A percentile compares a stretch with the other conserved stretches of the same genome.
Evolutionary conservation across 2,329 filamentous ascomycete species (phyloP).

Genomic region (Diaporthe amygdali): DNA sequence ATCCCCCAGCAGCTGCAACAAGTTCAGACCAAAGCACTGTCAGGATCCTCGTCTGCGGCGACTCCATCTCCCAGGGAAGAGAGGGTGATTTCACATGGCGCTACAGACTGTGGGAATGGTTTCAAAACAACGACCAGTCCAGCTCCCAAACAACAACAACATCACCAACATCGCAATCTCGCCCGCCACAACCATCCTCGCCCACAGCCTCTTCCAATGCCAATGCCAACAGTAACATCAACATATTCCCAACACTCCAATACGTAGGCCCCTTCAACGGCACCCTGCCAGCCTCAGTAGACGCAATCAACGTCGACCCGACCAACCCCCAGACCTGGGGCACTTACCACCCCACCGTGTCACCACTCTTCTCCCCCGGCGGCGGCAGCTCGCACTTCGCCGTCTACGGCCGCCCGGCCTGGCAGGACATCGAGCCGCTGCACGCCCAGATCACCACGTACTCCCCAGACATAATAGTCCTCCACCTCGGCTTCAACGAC

Average conservation of each 20-base stretch:
- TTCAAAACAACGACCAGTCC: slow-evolving; percentile 28
- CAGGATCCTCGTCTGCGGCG: slow-evolving; percentile 41
- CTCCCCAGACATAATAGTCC: slow-evolving; percentile 39
- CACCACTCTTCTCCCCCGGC: slow-evolving; percentile 27
- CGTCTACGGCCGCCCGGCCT: slow-evolving; percentile 38
- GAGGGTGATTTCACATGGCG: slow-evolving; percentile 50
- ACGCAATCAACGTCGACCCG: slow-evolving; percentile 6
- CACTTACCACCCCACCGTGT: slow-evolving; percentile 16
- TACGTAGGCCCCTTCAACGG: slow-evolving; percentile 45
- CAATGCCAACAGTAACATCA: background rate
- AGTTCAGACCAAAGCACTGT: background rate
- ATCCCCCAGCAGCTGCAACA: background rate
- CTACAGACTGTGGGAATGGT: slow-evolving; percentile 47
- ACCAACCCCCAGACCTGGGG: slow-evolving; percentile 18
- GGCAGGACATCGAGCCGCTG: slow-evolving; percentile 36
- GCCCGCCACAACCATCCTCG: slow-evolving; percentile 17
- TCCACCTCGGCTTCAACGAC: slow-evolving; percentile 42
- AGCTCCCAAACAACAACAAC: background rate
- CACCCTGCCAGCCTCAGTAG: slow-evolving; percentile 28
- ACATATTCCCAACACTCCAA: slow-evolving; percentile 4
- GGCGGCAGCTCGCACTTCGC: slow-evolving; percentile 40
- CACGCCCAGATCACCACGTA: slow-evolving; percentile 33
- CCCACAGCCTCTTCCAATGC: background rate
- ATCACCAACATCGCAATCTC: slow-evolving; percentile 12
- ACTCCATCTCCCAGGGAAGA: slow-evolving; percentile 44